Percentiles rank a stretch among this genome's conserved stretches.
phyloP scores from a whole-genome alignment of 2,329 filamentous ascomycete genomes.

The Blastomyces parvus region DNA sequence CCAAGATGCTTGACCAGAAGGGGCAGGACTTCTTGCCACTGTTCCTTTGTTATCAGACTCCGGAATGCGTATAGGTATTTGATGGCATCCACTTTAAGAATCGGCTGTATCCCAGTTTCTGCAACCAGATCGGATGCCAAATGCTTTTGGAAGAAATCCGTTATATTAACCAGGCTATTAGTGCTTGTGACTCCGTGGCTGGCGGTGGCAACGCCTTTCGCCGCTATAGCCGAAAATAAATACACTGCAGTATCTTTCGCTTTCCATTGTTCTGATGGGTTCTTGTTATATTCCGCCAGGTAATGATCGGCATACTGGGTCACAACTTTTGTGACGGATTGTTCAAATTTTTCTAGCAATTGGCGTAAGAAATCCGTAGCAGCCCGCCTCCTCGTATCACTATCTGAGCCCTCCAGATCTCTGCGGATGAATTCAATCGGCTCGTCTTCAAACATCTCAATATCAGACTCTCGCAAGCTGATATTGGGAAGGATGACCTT shows the following conservation, averaged over 20 bases:
- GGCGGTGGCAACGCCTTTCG: constrained; percentile 78
- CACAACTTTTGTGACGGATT: constrained; percentile 75
- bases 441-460: constrained; percentile 96
- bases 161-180: constrained; percentile 77
- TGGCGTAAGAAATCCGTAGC: constrained; percentile 90
- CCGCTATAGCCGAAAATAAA: constrained; percentile 86
- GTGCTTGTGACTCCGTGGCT: constrained; percentile 84
- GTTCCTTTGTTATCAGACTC: constrained; percentile 80
- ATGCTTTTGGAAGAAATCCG: constrained; percentile 90
- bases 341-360: constrained; percentile 80
- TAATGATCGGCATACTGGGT: constrained; percentile 80
- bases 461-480: constrained; percentile 79
- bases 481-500: constrained; percentile 95
- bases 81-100: constrained; percentile 94
- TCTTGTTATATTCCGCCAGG: constrained; percentile 61
- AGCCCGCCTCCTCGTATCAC: constrained; percentile 80
- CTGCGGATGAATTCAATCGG: constrained; percentile 96
- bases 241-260: constrained; percentile 98
- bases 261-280: constrained; percentile 69
- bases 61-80: constrained; percentile 97
- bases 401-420: constrained; percentile 92
- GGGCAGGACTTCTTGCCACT: constrained; percentile 84
- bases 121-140: constrained; percentile 79
- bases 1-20: constrained; percentile 84
- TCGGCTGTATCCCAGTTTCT: constrained; percentile 61